A percentile compares a stretch with the other conserved stretches of the same genome.
Conservation (phyloP, 441 rosid species). For the Adansonia madagascariensis region DNA sequence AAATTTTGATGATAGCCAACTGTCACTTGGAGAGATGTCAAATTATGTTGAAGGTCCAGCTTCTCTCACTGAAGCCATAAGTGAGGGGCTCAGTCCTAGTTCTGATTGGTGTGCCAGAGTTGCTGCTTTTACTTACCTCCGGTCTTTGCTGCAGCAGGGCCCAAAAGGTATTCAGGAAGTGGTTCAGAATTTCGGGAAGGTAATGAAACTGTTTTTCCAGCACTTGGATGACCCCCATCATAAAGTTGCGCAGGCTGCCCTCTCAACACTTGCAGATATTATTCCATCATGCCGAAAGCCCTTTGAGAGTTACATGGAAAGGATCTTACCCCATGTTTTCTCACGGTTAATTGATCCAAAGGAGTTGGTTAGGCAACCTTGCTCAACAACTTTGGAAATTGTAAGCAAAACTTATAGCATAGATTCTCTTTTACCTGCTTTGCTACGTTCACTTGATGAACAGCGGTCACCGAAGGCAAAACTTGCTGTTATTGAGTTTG, state of each 20-base stretch:
- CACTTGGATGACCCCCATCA: constrained; percentile 99
- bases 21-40: constrained; percentile 75
- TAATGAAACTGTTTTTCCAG: constrained; percentile 96
- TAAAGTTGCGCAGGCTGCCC: constrained; percentile 99
- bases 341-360: constrained; percentile 95
- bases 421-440: constrained; percentile 89
- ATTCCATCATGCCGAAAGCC: constrained; percentile 92
- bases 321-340: constrained; percentile 94
- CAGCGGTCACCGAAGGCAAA: constrained; percentile 99
- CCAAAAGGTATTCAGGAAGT: constrained; percentile 94
- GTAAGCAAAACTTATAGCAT: constrained; percentile 88
- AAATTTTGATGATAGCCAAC: constrained; percentile 96
- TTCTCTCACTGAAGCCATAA: constrained; percentile 81
- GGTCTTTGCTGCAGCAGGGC: constrained; percentile 85
- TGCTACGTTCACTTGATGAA: constrained; percentile 96
- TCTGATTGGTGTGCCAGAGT: constrained; percentile 98
- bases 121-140: constrained; percentile 86
- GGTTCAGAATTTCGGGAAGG: constrained; percentile 90
- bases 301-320: constrained; percentile 95
- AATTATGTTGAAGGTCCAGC: constrained; percentile 84
- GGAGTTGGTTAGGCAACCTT: constrained; percentile 89
- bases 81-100: constrained; percentile 84
- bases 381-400: constrained; percentile 82
- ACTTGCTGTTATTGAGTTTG: constrained; percentile 93
- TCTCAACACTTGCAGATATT: constrained; percentile 88